Evolutionary conservation across 768 basidiomycete genomes (phyloP).

Genomic region (Holtermannia corniformis): DNA sequence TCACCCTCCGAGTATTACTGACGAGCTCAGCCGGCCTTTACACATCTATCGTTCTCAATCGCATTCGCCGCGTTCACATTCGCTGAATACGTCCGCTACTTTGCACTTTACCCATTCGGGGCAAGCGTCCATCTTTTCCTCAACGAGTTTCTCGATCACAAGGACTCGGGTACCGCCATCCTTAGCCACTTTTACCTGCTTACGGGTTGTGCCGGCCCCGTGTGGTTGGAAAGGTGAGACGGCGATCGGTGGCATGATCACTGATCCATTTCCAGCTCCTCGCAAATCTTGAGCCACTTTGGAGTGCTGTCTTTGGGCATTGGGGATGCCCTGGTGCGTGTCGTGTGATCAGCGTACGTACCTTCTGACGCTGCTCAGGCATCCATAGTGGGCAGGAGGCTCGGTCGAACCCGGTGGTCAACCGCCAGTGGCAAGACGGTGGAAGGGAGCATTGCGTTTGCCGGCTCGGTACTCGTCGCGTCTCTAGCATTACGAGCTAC

Average conservation of each 20-base stretch:
- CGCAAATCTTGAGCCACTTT: constrained; percentile 56
- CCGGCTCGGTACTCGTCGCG: constrained; percentile 56
- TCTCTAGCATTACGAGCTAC: constrained; percentile 62
- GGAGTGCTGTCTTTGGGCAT: constrained; percentile 83
- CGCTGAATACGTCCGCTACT: constrained; percentile 95
- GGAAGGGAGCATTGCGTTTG: constrained; percentile 81
- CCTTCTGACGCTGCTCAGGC: constrained; percentile 49
- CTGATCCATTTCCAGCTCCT: constrained; percentile 3
- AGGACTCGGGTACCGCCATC: constrained; percentile 91
- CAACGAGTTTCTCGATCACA: constrained; percentile 92
- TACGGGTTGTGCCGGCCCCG: constrained; percentile 82
- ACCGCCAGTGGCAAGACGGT: constrained; percentile 74
- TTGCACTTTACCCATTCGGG: constrained; percentile 93
- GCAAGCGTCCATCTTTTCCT: constrained; percentile 89
- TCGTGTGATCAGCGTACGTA: neutral
- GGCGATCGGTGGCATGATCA: constrained; percentile 1
- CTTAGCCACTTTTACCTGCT: constrained; percentile 94
- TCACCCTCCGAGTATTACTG: constrained; percentile 2
- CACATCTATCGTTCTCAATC: constrained; percentile 84
- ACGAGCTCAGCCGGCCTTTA: constrained; percentile 73
- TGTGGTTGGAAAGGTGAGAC: constrained; percentile 91
- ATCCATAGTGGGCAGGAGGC: constrained; percentile 77
- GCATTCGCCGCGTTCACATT: constrained; percentile 94
- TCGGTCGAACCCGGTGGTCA: constrained; percentile 77
- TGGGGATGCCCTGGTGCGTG: constrained; percentile 79